Conservation (phyloP, 2,329 filamentous ascomycete genomes). For the Colletotrichum melonis region DNA sequence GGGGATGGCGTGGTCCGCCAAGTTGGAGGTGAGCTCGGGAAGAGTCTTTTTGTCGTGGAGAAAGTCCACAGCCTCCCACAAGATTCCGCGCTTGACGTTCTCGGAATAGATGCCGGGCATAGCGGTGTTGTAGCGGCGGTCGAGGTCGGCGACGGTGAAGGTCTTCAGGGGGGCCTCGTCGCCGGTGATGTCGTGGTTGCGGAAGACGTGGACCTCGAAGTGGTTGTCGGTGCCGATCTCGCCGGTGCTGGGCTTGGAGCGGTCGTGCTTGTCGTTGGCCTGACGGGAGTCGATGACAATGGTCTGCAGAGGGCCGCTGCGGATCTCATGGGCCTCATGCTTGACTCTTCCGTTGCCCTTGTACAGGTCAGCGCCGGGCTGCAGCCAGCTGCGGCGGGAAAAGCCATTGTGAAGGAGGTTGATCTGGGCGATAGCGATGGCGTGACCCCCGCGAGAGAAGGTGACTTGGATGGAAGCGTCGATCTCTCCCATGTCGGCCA, state of each 20-base stretch:
- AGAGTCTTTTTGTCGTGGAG: background rate
- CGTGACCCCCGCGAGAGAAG: background rate
- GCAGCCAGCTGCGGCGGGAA: constrained; percentile 14
- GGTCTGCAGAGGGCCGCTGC: constrained; percentile 28
- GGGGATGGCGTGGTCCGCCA: background rate
- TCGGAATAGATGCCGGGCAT: constrained; percentile 10
- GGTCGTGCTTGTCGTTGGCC: constrained; percentile 26
- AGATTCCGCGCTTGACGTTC: constrained; percentile 11
- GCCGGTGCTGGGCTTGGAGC: constrained; percentile 12
- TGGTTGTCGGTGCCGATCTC: constrained; percentile 15
- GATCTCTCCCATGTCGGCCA: background rate
- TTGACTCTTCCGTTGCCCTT: constrained; percentile 31
- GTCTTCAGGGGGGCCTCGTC: constrained; percentile 9
- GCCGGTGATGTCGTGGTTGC: background rate
- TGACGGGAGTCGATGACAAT: constrained; percentile 33
- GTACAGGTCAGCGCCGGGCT: constrained; percentile 21
- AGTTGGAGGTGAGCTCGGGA: background rate
- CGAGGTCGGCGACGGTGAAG: constrained; percentile 3
- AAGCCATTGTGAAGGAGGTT: constrained; percentile 6
- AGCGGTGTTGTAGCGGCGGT: constrained; percentile 1
- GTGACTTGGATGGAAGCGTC: constrained; percentile 21
- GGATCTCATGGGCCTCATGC: constrained; percentile 13
- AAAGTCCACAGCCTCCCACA: constrained; percentile 13
- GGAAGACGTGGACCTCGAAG: constrained; percentile 6
- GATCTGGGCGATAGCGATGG: constrained; percentile 13